Base-by-base conservation (phyloP, 2,329 filamentous ascomycete genomes). In the Neonectria coccinea region DNA sequence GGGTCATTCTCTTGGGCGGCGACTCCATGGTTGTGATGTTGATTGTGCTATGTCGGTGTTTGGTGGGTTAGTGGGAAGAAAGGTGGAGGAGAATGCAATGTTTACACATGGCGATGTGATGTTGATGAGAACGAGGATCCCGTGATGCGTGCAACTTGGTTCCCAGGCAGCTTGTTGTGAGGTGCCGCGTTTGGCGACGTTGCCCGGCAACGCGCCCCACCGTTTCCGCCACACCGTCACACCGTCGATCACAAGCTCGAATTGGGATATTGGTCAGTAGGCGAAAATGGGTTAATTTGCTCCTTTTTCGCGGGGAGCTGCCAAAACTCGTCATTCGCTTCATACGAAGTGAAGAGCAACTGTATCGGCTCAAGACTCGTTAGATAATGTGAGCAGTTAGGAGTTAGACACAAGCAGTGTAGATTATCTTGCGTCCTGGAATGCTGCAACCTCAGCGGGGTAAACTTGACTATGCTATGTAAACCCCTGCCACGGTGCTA, bases 1-100 rank as follows among this genome's bases (percentile, higher is more conserved):
- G 84, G 66, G 87, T 89, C 73, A 88, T 83, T 68, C 87, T 84
- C 78, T 88, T 88, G 39, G 86, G 87, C 56, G 87, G 86, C 63
- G 85, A 88, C 68, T 86, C 84, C 86, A 89, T 88, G 67, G 56
- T 80, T 66, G 41, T 41, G 58, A 55, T 59, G 64, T 66, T 59
- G 48, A 14, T 45, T 68, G 63, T 65, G 65, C 59, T 67, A 59
- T 66, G 31, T 59, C 52, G 22, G 61, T 22, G 25, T 39, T 58
- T 51, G 56, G 52, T 53, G n/a, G 36, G 71, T 75, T 74, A 75
- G 73, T 71, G 72, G 54, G 51, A 67, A 60, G 50, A 53, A 53
- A 59, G 57, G 51, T 67, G 62, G 61, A 25, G 52, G 66, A 66
- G 54, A 47, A 55, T 50, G 65, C 47, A 68, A 48, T 48, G 64